Base-by-base conservation (phyloP, 139 green algal species). In the Tetraselmis chui region DNA sequence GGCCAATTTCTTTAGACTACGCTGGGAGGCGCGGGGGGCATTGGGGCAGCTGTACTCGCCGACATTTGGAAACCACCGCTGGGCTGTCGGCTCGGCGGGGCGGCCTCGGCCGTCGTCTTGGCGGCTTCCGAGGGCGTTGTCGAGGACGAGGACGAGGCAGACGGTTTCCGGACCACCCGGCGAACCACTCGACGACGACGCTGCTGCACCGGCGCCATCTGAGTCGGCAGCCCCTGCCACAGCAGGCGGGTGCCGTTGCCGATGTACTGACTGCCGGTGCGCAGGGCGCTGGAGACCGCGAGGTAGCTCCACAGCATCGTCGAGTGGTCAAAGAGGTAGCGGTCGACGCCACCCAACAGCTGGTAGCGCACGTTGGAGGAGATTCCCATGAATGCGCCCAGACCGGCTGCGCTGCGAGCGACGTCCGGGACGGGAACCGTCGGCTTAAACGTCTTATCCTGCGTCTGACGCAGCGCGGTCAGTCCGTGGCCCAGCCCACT, bases 331-430 rank as follows among this genome's bases (percentile, higher is more conserved):
- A 96, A 95, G 81, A 98, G 86, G 86, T 92, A 95, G 31, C 93
- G 89, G 86, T 99, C 96, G 28, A 98, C 86, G 30, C 96, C 96
- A 23, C 92, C 93, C 2, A 99, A 80, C 32, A 96, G 81, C 89
- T 99, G 96, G 88, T 98, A 98, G 5, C 96, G 85, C 32, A 89
- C 76, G 87, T 99, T 99, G 32, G 89, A 89, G 80, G 92, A 94
- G 18, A 98, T 59, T 26, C 93, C 95, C 83, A 94, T 89, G 80
- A 92, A 95, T 0, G 91, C 90, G 2, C 86, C 95, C 77, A 98
- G 91, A 59, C 94, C 96, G 27, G 89, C 79, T n/a, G 89, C 89
- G 77, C 59, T 89, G 28, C 86, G 88, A 29, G 82, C 84, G 1
- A 95, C 76, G 1, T 83, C 82, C 24, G 96, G 93, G n/a, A 97